These are phyloP conservation scores for Balamuthia mandrillaris DNA, from an alignment of 208 protist species.

Conservation along the genomic window DNA sequence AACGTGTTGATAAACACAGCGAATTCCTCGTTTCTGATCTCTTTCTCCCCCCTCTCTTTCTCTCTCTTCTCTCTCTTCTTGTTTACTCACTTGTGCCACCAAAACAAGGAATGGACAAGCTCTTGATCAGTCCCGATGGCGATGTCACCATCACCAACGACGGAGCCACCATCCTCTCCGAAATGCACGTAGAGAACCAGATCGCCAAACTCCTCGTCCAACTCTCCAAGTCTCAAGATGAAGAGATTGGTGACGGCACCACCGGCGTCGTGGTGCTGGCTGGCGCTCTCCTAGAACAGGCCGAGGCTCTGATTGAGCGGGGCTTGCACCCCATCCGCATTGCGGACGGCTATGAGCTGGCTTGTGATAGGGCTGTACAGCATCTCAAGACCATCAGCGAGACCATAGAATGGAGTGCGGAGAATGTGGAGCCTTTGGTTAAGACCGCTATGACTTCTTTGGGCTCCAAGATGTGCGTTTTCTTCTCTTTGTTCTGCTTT, in stretches of 20 bases:
- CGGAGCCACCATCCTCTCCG: constrained; percentile 96
- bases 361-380: constrained; percentile 89
- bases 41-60: no score
- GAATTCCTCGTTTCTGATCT: constrained; percentile 31
- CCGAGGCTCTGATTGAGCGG: constrained; percentile 87
- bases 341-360: constrained; percentile 81
- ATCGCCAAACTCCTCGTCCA: constrained; percentile 99
- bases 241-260: constrained; percentile 99
- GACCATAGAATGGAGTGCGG: constrained; percentile 63
- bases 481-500: not conserved
- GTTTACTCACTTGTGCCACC: constrained; percentile 10
- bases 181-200: constrained; percentile 98
- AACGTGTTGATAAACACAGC: not conserved
- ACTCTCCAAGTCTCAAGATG: constrained; percentile 98
- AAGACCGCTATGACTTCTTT: constrained; percentile 97
- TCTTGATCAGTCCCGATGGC: constrained; percentile 95
- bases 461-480: constrained; percentile 91
- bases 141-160: constrained; percentile 99
- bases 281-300: constrained; percentile 96
- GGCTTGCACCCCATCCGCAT: constrained; percentile 62
- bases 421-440: constrained; percentile 84
- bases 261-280: constrained; percentile 99
- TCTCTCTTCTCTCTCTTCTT: not conserved
- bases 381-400: constrained; percentile 83
- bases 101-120: constrained; percentile 88